Evolutionary conservation across 306 rosid genomes (phyloP), one percentile per base, ranked within the genome.

Genomic region (Gleditsia sinensis): DNA sequence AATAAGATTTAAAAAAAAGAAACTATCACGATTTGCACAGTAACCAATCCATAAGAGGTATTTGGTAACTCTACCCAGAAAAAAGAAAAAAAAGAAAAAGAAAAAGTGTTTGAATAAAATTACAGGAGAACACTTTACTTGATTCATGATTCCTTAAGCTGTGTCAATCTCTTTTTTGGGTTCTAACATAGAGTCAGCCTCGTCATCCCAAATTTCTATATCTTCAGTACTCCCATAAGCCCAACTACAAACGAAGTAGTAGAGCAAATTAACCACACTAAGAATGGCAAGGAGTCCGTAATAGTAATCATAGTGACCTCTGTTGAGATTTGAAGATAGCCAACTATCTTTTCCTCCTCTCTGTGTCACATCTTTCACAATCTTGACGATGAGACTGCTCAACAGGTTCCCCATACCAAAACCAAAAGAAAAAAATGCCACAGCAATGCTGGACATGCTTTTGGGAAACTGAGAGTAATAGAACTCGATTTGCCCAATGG

Each of bases 391-490:
- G 11, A 94, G 63, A 24, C 79, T 78, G 3, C 80, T 92, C 19
- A 88, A 0, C 76, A 91, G 27, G 74, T 75, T 88, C 40, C 96
- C 97, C 7, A 76, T 20, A 21, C 86, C 90, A 67, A 84, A 28
- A 23, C 97, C 87, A 36, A 91, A 55, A 5, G 81, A 0, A 3
- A 78, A 74, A 48, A 94, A 81, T 8, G 91, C 45, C 80, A 91
- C 43, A 17, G 88, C 96, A 59, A 94, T 83, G 77, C 97, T 91
- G 0, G 92, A 73, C 96, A 91, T 88, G 69, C 78, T 84, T 50
- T 76, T 87, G 9, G 98, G 98, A 58, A 91, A 75, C 58, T 89
- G 88, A 21, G 94, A 82, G 79, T 91, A 94, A 75, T 59, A 94
- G 51, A 91, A 94, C 70, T 94, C 94, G 19, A 88, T 79, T 59